Percentiles rank a stretch among this genome's conserved stretches.
Evolutionary conservation across 2,329 filamentous ascomycete species (phyloP).

Genomic region (Cladorrhinum sp.): DNA sequence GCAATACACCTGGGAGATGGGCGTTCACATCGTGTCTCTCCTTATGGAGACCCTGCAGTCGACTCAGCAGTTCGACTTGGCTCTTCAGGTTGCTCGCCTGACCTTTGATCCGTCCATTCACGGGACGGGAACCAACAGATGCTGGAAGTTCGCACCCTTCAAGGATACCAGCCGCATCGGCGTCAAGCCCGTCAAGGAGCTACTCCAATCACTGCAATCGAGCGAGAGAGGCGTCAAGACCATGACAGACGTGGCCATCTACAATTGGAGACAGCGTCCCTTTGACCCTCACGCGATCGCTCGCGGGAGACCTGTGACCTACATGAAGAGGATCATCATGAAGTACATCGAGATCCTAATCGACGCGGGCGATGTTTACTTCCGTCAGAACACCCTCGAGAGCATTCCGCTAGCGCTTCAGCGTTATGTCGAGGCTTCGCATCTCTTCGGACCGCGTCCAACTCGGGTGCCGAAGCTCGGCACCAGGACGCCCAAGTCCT

Average conservation of each 20-base stretch:
- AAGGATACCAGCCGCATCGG: no score
- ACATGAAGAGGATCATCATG: conserved; percentile 34
- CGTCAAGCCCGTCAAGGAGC: no score
- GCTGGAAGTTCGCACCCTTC: neutral
- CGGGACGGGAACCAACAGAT: neutral
- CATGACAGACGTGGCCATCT: neutral
- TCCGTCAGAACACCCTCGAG: conserved; percentile 2
- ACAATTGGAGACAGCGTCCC: neutral
- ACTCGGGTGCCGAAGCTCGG: neutral
- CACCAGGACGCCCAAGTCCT: neutral
- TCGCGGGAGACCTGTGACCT: conserved; percentile 18
- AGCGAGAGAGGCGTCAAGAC: no score
- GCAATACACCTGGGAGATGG: conserved; percentile 33
- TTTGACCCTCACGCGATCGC: neutral
- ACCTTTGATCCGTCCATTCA: conserved; percentile 27
- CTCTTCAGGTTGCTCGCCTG: conserved; percentile 20
- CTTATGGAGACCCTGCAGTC: conserved; percentile 22
- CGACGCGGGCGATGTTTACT: conserved; percentile 1
- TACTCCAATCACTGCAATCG: no score
- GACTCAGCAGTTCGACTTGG: conserved; percentile 28
- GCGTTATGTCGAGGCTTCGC: conserved; percentile 7
- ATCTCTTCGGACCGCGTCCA: conserved; percentile 9
- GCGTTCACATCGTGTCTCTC: conserved; percentile 24
- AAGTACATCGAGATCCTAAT: conserved; percentile 30
- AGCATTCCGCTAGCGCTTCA: neutral